Evolutionary conservation across 345 rosid genomes (phyloP).

Genomic region (Eucalyptus regnans): DNA sequence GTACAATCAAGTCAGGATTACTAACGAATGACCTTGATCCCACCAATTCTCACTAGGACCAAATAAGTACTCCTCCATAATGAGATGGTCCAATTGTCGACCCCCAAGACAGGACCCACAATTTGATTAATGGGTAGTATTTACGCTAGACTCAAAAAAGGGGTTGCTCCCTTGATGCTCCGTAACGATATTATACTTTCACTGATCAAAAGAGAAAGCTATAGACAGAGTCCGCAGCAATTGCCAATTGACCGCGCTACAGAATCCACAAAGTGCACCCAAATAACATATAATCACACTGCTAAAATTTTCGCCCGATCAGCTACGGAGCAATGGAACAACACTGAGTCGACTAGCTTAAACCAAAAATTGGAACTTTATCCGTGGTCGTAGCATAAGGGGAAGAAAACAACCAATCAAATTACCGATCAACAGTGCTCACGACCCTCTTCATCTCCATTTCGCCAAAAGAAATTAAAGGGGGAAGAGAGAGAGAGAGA

Average conservation of each 20-base stretch:
- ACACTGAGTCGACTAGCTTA: not conserved
- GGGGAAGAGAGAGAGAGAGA: not conserved
- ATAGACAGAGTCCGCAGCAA: not conserved
- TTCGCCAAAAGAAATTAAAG: not conserved
- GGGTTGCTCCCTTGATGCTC: not conserved
- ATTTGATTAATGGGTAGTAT: not conserved
- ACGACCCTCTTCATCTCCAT: not conserved
- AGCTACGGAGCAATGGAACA: not conserved
- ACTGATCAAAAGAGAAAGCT: not conserved
- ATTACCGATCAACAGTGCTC: not conserved
- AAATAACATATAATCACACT: not conserved
- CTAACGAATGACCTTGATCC: not conserved
- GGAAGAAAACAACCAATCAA: not conserved
- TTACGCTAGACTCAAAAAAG: not conserved
- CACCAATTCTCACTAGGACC: not conserved
- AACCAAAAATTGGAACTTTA: not conserved
- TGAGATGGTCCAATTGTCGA: not conserved
- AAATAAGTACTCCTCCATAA: not conserved
- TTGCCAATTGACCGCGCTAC: not conserved
- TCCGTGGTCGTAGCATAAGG: not conserved
- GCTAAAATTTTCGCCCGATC: not conserved
- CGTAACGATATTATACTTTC: not conserved
- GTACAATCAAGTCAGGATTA: not conserved
- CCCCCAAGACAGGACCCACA: not conserved
- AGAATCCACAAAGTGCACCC: not conserved